Evolutionary conservation across 345 rosid genomes (phyloP), one percentile per base, ranked within the genome.

Genomic region (Eutrema heterophyllum): DNA sequence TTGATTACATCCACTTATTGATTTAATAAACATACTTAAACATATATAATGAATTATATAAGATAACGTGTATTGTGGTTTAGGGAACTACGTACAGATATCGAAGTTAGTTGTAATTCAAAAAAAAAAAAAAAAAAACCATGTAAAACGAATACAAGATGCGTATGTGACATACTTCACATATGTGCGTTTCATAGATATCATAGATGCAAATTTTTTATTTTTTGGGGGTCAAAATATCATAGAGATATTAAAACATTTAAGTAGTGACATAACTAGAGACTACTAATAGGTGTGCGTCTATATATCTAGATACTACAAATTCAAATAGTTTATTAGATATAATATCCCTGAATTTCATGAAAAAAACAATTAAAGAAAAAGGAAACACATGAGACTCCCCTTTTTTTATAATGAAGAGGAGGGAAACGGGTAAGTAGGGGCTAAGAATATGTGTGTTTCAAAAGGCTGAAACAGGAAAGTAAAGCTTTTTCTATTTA

Each of bases 401-500:
- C n/a, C n/a, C n/a, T n/a, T n/a, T n/a, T n/a, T 67, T 6, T 18
- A 9, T 38, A 54, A 29, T 16, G 14, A 33, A 7, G 15, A 59
- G 14, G 52, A 48, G 60, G 35, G 54, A 49, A 74, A 67, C 14
- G 6, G 61, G 53, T 7, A 59, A 50, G 55, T 32, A 29, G 46
- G 68, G 35, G 68, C 73, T 41, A 74, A 40, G 53, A 55, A 59
- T 33, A 41, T 56, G 57, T 49, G 52, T 56, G 43, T 26, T 67
- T 48, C 18, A 30, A 32, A 66, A 16, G 67, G 57, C 56, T 69
- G 73, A 56, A 69, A 56, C 51, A 69, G 9, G 53, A 69, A 69
- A 63, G 64, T 29, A 18, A 64, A 69, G 16, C 7, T 54, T 45
- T 76, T 76, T 38, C 75, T 76, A 76, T 69, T 62, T 61, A 68